Conservation (phyloP, 352 stramenopile genomes). For the Phytophthora hibernalis region DNA sequence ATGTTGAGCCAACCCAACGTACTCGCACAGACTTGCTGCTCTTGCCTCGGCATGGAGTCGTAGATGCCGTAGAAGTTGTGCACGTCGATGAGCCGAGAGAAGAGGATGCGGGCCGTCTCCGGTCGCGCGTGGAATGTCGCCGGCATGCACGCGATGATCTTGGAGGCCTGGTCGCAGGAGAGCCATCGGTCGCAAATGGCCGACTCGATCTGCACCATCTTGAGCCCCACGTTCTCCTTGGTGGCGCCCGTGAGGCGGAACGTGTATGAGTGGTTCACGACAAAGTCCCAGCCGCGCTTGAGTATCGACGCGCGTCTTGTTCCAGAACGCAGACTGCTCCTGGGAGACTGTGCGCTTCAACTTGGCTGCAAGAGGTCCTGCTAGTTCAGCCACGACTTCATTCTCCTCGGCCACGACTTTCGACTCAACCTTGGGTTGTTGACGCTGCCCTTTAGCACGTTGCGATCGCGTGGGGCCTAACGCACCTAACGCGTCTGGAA, state of each 20-base stretch:
- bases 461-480: conserved; percentile 29
- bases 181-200: conserved; percentile 81
- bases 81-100: conserved; percentile 78
- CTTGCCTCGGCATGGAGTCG: conserved; percentile 50
- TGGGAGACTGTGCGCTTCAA: conserved; percentile 17
- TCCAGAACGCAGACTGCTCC: conserved; percentile 61
- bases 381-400: conserved; percentile 7
- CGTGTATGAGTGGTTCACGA: conserved; percentile 45
- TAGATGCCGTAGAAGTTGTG: conserved; percentile 71
- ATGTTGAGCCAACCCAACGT: conserved; percentile 83
- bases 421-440: conserved; percentile 8
- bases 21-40: conserved; percentile 57
- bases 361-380: conserved; percentile 1
- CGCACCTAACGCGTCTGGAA: conserved; percentile 26
- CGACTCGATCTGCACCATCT: conserved; percentile 86
- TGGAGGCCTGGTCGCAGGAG: conserved; percentile 65
- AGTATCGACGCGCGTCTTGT: conserved; percentile 57
- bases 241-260: conserved; percentile 59
- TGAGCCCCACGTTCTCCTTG: conserved; percentile 76
- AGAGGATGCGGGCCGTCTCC: conserved; percentile 78
- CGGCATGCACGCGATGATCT: conserved; percentile 84
- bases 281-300: conserved; percentile 45
- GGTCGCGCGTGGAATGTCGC: conserved; percentile 58
- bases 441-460: conserved; percentile 14
- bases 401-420: conserved; percentile 11